phyloP scores from a whole-genome alignment of 345 rosid species.

The Eutrema heterophyllum region DNA sequence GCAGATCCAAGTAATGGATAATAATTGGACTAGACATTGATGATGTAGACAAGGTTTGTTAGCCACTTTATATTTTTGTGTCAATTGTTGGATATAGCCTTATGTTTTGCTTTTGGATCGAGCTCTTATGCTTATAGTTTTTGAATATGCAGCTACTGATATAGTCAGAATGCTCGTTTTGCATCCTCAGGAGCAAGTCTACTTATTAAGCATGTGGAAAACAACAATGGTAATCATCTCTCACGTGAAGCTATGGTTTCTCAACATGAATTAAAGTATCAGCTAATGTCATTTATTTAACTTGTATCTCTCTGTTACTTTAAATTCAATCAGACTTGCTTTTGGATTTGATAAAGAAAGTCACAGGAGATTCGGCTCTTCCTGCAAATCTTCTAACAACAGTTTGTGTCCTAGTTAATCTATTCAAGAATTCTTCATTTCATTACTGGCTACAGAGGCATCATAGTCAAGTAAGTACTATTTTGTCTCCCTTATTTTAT shows the following conservation, averaged over 20 bases:
- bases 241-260: conserved; percentile 10
- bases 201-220: conserved; percentile 55
- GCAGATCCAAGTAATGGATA: no score
- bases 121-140: conserved; percentile 2
- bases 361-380: conserved; percentile 42
- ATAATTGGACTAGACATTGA: no score
- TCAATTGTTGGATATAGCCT: background rate
- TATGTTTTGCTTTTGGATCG: background rate
- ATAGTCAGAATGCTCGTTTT: conserved; percentile 74
- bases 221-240: conserved; percentile 51
- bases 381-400: conserved; percentile 82
- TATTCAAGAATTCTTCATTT: conserved; percentile 69
- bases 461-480: conserved; percentile 58
- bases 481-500: background rate
- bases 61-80: background rate
- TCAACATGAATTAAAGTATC: background rate
- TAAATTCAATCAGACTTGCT: conserved; percentile 45
- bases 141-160: conserved; percentile 67
- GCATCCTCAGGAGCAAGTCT: conserved; percentile 78
- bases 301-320: background rate
- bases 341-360: conserved; percentile 59
- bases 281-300: conserved; percentile 1
- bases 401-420: conserved; percentile 68
- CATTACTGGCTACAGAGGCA: conserved; percentile 70
- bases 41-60: background rate